phyloP scores from a whole-genome alignment of 2,329 filamentous ascomycete species.

The Juglanconis juglandina region DNA sequence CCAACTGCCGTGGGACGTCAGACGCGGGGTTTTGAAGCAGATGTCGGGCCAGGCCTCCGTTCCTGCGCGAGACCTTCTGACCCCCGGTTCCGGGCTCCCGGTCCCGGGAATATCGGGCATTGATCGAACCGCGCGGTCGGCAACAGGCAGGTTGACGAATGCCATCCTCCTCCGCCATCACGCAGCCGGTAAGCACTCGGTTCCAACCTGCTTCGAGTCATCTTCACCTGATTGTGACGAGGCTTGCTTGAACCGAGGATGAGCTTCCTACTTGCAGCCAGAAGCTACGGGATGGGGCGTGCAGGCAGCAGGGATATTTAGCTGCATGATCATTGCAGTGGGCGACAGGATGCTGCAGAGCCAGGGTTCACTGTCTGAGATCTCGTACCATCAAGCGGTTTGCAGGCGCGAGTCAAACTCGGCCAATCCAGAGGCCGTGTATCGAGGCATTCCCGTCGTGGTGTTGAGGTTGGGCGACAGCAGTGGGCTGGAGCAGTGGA shows the following conservation, averaged over 20 bases:
- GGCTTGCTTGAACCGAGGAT: constrained; percentile 15
- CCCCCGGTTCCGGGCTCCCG: not conserved
- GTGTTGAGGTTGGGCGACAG: constrained; percentile 4
- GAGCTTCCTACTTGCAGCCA: not conserved
- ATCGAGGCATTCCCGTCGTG: not conserved
- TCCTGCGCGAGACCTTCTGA: not conserved
- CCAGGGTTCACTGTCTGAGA: constrained; percentile 5
- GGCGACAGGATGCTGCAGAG: constrained; percentile 8
- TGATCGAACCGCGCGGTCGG: not conserved
- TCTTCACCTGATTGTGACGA: constrained; percentile 8
- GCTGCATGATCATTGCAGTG: constrained; percentile 9
- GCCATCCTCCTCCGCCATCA: not conserved
- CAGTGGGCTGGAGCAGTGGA: not conserved
- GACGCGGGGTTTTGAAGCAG: constrained; percentile 7
- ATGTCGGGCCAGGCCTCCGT: not conserved
- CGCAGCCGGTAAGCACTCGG: no score
- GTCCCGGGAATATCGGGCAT: not conserved
- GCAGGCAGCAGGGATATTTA: constrained; percentile 6
- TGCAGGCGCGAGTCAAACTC: constrained; percentile 7
- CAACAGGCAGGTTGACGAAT: not conserved
- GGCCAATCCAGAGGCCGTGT: not conserved
- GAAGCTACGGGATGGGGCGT: not conserved
- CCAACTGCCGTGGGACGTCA: constrained; percentile 11
- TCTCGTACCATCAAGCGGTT: not conserved
- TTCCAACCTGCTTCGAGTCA: not conserved